Evolutionary conservation across 129 eudicot genomes (phyloP).

Genomic region (Flaveria robusta): DNA sequence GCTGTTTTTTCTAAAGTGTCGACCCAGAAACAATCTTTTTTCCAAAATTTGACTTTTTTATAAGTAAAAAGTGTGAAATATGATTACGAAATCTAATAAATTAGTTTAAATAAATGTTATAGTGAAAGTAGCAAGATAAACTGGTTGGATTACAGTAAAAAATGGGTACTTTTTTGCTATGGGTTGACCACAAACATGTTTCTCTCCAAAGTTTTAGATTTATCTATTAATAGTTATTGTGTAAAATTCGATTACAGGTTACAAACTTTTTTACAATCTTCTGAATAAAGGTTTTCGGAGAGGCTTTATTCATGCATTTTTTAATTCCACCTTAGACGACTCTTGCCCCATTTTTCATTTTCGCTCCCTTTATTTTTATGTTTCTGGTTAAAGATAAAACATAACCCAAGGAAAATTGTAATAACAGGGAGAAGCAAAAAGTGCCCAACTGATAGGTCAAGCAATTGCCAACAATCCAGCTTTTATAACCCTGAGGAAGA

Average conservation of each 20-base stretch:
- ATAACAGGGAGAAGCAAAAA: slow-evolving; percentile 65
- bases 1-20: not conserved
- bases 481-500: slow-evolving; percentile 54
- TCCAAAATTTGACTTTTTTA: not conserved
- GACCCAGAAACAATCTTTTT: not conserved
- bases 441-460: slow-evolving; percentile 64
- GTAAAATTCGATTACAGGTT: not conserved
- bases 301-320: not conserved
- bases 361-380: not conserved
- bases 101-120: not conserved
- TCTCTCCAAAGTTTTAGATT: not conserved
- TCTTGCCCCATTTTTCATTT: not conserved
- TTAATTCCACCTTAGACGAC: not conserved
- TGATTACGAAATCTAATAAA: not conserved
- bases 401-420: not conserved
- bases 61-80: not conserved
- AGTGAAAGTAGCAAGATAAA: not conserved
- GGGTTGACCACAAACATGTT: not conserved
- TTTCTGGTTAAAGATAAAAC: not conserved
- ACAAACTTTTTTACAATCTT: not conserved
- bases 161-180: not conserved
- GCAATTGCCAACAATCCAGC: slow-evolving; percentile 65
- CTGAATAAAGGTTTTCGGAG: not conserved
- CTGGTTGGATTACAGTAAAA: not conserved
- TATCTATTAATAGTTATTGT: not conserved